phyloP scores from a whole-genome alignment of 495 filamentous ascomycete genomes.

The Podospora pseudoanserina region DNA sequence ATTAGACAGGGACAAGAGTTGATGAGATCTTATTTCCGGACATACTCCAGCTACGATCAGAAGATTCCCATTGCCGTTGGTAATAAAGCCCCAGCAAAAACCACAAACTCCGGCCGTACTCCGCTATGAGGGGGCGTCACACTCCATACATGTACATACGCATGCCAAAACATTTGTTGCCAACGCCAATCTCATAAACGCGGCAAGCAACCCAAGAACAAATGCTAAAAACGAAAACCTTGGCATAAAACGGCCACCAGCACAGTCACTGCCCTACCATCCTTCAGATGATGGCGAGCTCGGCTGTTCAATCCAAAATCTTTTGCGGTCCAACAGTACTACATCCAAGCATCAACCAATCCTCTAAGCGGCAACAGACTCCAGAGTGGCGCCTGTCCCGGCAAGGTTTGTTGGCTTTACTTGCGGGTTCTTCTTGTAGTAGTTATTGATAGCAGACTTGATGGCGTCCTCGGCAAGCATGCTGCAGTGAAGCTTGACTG shows the following conservation, averaged over 20 bases:
- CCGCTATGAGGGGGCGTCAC: background rate
- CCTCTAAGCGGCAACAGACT: constrained; percentile 24
- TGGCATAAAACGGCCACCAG: background rate
- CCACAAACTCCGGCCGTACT: background rate
- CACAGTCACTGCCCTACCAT: background rate
- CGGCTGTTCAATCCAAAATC: constrained; percentile 11
- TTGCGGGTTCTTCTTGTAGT: constrained; percentile 91
- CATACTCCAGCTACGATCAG: background rate
- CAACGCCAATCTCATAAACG: background rate
- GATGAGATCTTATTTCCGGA: background rate
- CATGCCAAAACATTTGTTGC: background rate
- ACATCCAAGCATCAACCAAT: background rate
- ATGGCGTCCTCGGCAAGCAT: constrained; percentile 98
- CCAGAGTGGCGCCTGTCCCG: constrained; percentile 51
- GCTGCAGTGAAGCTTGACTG: constrained; percentile 97
- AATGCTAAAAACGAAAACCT: background rate
- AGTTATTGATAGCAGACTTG: constrained; percentile 97
- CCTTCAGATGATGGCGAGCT: constrained; percentile 4
- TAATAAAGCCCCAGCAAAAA: background rate
- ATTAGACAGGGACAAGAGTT: background rate
- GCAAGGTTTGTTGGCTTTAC: constrained; percentile 68
- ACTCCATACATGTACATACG: background rate
- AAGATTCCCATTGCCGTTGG: background rate
- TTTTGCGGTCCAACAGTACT: background rate
- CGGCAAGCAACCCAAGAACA: background rate